Conservation (phyloP, 257 asterid genomes). For the Solanum bulbocastanum region DNA sequence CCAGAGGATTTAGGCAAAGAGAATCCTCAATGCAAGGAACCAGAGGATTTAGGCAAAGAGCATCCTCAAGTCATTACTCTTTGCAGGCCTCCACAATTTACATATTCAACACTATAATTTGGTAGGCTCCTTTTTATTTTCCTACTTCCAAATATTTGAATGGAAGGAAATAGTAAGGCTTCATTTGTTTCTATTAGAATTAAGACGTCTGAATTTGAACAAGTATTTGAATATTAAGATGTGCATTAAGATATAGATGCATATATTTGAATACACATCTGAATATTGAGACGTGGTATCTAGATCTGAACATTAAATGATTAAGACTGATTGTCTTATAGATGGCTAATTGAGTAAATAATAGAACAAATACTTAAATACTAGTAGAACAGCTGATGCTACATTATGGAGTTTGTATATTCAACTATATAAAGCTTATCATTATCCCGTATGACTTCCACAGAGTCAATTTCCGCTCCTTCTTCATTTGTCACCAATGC, state of each 20-base stretch:
- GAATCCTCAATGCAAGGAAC: too few relatives aligned
- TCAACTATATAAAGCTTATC: conserved; percentile 54
- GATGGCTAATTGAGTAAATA: not conserved
- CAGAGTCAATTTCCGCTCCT: conserved; percentile 73
- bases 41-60: too few relatives aligned
- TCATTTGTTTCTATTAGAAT: too few relatives aligned
- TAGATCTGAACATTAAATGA: too few relatives aligned
- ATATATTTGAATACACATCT: too few relatives aligned
- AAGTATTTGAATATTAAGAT: too few relatives aligned
- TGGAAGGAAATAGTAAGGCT: not conserved
- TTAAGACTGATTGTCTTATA: too few relatives aligned
- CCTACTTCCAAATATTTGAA: not conserved
- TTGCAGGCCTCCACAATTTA: not conserved
- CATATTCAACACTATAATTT: not conserved
- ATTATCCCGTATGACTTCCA: conserved; percentile 83
- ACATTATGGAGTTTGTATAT: not conserved
- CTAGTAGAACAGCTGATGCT: not conserved
- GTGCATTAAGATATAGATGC: too few relatives aligned
- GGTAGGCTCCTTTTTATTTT: not conserved
- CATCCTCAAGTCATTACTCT: not conserved
- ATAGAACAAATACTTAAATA: not conserved
- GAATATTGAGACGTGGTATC: too few relatives aligned
- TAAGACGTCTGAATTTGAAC: too few relatives aligned
- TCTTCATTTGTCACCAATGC: conserved; percentile 52
- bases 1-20: too few relatives aligned